Conservation (phyloP, 371 early-diverging fungal genomes). For the Mortierella sp. region DNA sequence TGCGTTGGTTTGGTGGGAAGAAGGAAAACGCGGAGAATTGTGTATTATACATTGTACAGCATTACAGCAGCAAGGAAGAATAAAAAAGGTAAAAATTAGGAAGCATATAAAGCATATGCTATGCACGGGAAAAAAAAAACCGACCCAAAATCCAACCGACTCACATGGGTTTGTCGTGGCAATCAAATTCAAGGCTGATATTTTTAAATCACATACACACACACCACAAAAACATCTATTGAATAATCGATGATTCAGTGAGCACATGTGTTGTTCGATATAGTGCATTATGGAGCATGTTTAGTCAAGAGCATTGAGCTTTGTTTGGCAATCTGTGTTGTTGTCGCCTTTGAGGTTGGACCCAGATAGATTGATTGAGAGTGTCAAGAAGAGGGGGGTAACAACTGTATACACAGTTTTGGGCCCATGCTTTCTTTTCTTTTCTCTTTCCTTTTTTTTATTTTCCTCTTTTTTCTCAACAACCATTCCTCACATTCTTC, state of each 20-base stretch:
- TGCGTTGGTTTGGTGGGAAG: no score
- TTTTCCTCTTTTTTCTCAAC: background rate
- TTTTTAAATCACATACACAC: background rate
- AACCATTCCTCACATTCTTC: background rate
- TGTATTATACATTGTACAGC: no score
- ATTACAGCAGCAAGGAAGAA: no score
- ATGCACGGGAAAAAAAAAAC: constrained; percentile 1
- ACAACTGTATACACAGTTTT: background rate
- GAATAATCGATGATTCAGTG: background rate
- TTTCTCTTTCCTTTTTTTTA: background rate
- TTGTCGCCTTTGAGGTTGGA: background rate
- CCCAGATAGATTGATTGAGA: background rate
- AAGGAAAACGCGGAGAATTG: no score
- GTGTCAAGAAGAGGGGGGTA: background rate
- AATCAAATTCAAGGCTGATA: background rate
- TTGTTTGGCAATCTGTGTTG: background rate
- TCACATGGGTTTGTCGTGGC: background rate
- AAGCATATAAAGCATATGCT: no score
- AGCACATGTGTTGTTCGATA: background rate
- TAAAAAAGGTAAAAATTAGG: no score
- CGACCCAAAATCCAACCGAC: background rate
- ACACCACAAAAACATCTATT: background rate
- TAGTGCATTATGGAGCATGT: background rate
- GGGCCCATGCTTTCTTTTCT: background rate
- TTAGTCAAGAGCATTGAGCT: constrained; percentile 3